These are phyloP conservation scores for Vitis rotundifolia DNA, from an alignment of 164 flowering plant species.

Conservation along the genomic window DNA sequence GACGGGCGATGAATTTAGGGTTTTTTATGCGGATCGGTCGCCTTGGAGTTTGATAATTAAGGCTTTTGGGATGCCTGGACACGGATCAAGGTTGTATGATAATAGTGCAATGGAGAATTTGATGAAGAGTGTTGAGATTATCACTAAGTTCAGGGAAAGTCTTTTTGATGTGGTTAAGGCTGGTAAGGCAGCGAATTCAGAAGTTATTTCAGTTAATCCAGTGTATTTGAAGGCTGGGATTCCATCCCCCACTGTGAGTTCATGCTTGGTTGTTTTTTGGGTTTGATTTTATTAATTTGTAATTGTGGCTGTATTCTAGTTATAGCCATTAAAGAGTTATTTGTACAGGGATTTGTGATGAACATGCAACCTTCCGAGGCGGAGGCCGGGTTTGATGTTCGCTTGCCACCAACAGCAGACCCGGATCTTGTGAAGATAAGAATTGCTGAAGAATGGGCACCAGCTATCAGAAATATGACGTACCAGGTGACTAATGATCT, in stretches of 20 bases:
- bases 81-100: slow-evolving; percentile 84
- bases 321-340: not conserved
- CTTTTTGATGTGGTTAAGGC: slow-evolving; percentile 85
- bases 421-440: slow-evolving; percentile 64
- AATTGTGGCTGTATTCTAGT: not conserved
- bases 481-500: slow-evolving; percentile 42
- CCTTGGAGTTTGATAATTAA: slow-evolving; percentile 69
- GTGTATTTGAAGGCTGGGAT: slow-evolving; percentile 80
- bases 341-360: slow-evolving; percentile 84
- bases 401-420: slow-evolving; percentile 81
- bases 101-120: slow-evolving; percentile 87
- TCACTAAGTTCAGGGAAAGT: slow-evolving; percentile 59
- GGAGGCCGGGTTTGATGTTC: slow-evolving; percentile 86
- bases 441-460: slow-evolving; percentile 91
- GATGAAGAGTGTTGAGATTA: slow-evolving; percentile 80
- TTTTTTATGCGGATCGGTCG: slow-evolving; percentile 78
- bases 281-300: not conserved
- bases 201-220: slow-evolving; percentile 87
- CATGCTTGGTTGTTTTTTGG: not conserved
- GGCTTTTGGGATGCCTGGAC: slow-evolving; percentile 80
- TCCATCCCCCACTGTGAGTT: slow-evolving; percentile 56
- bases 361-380: slow-evolving; percentile 98
- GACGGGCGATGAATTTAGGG: slow-evolving; percentile 57
- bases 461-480: slow-evolving; percentile 75
- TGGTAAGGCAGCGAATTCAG: slow-evolving; percentile 59